phyloP scores from a whole-genome alignment of 176 grass and related monocot species.

The Oryza glumipatula region DNA sequence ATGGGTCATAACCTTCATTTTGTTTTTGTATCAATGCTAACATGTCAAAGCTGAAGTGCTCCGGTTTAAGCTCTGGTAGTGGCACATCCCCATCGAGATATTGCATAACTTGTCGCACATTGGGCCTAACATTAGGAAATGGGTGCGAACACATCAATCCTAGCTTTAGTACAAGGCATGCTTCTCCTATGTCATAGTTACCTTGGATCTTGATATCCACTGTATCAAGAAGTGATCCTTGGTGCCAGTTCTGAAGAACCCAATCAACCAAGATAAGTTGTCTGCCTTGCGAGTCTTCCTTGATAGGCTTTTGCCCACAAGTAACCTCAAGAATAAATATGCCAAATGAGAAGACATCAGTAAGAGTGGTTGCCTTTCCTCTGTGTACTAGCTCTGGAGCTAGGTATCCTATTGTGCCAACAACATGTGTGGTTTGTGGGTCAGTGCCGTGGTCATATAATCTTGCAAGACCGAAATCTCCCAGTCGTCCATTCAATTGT shows the following conservation, averaged over 20 bases:
- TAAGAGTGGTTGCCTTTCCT: too few relatives aligned
- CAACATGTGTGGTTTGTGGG: too few relatives aligned
- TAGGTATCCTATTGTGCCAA: too few relatives aligned
- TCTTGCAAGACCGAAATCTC: too few relatives aligned
- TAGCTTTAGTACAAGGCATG: slow-evolving; percentile 10
- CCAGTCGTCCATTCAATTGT: too few relatives aligned
- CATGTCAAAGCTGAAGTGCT: slow-evolving; percentile 14
- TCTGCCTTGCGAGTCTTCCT: not conserved
- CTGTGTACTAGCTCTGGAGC: too few relatives aligned
- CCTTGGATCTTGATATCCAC: not conserved
- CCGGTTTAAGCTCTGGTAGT: not conserved
- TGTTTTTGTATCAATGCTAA: not conserved
- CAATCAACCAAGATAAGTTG: not conserved
- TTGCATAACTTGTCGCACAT: slow-evolving; percentile 36
- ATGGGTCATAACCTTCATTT: slow-evolving; percentile 1
- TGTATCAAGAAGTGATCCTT: not conserved
- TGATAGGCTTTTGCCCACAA: too few relatives aligned
- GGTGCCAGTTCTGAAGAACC: too few relatives aligned
- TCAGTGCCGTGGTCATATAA: too few relatives aligned
- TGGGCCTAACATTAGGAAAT: slow-evolving; percentile 7
- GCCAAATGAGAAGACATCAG: too few relatives aligned
- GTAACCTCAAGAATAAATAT: too few relatives aligned
- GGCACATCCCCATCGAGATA: slow-evolving; percentile 22
- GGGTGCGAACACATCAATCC: slow-evolving; percentile 41
- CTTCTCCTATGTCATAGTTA: not conserved